phyloP scores from a whole-genome alignment of 768 basidiomycete genomes.

The Crucibulum laeve region DNA sequence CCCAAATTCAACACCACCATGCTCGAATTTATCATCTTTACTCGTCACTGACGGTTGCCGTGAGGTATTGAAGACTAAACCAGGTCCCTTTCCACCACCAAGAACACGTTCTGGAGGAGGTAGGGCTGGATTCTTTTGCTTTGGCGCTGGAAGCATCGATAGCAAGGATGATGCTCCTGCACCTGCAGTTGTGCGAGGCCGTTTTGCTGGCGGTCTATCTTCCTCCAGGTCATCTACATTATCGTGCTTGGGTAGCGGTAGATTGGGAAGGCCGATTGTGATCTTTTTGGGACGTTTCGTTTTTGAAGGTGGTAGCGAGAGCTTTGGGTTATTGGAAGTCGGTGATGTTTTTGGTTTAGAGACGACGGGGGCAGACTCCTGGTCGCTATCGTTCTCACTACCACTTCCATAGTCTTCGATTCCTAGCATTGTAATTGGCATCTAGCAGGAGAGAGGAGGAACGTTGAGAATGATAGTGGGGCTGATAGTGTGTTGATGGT shows the following conservation, averaged over 20 bases:
- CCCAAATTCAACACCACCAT: not conserved
- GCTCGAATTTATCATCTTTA: not conserved
- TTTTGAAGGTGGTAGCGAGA: slow-evolving; percentile 9
- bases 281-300: slow-evolving; percentile 46
- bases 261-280: slow-evolving; percentile 50
- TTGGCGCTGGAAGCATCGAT: slow-evolving; percentile 74
- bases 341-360: not conserved
- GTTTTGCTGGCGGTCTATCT: slow-evolving; percentile 56
- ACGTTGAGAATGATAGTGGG: too few species aligned
- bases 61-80: slow-evolving; percentile 51
- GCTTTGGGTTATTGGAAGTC: slow-evolving; percentile 25
- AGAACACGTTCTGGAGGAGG: slow-evolving; percentile 50
- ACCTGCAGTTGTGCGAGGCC: slow-evolving; percentile 52
- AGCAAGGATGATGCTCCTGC: slow-evolving; percentile 63
- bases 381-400: slow-evolving; percentile 52
- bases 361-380: not conserved
- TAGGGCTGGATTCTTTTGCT: slow-evolving; percentile 42
- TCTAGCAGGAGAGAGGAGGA: not conserved
- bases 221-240: slow-evolving; percentile 26
- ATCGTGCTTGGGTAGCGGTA: slow-evolving; percentile 29
- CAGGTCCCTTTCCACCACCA: slow-evolving; percentile 58
- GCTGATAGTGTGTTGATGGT: too few species aligned
- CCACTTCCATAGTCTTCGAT: slow-evolving; percentile 78
- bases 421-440: slow-evolving; percentile 52
- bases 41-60: too few species aligned